phyloP scores from a whole-genome alignment of 495 filamentous ascomycete species.

The Lasiosphaeris hirsuta region DNA sequence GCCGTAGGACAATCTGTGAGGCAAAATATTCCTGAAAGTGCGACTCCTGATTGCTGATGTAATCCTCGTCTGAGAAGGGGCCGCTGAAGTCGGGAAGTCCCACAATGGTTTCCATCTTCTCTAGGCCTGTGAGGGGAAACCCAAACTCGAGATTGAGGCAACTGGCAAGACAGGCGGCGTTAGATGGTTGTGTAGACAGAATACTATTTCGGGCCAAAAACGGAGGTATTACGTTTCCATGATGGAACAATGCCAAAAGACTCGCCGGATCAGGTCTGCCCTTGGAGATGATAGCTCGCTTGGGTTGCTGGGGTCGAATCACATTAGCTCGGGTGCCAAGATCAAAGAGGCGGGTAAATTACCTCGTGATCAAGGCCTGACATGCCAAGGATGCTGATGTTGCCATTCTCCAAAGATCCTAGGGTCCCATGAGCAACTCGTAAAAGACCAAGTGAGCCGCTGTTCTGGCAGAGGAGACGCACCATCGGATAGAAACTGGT shows the following conservation, averaged over 20 bases:
- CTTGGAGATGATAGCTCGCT: constrained; percentile 45
- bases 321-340: constrained; percentile 11
- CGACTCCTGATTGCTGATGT: constrained; percentile 45
- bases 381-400: constrained; percentile 51
- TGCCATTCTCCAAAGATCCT: constrained; percentile 59
- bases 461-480: constrained; percentile 9
- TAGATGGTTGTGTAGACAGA: not conserved
- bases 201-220: not conserved
- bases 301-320: constrained; percentile 32
- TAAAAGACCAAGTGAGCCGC: not conserved
- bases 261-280: constrained; percentile 51
- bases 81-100: constrained; percentile 52
- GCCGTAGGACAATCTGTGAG: constrained; percentile 56
- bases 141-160: constrained; percentile 54
- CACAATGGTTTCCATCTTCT: constrained; percentile 46
- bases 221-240: constrained; percentile 49
- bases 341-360: not conserved
- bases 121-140: constrained; percentile 50
- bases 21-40: constrained; percentile 56
- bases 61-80: constrained; percentile 43
- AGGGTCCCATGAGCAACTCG: constrained; percentile 14
- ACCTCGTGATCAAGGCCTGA: constrained; percentile 52
- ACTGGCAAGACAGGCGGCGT: constrained; percentile 21
- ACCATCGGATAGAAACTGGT: constrained; percentile 50
- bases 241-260: constrained; percentile 57